phyloP scores from a whole-genome alignment of 2,329 filamentous ascomycete genomes.

The Aspergillus neotritici region DNA sequence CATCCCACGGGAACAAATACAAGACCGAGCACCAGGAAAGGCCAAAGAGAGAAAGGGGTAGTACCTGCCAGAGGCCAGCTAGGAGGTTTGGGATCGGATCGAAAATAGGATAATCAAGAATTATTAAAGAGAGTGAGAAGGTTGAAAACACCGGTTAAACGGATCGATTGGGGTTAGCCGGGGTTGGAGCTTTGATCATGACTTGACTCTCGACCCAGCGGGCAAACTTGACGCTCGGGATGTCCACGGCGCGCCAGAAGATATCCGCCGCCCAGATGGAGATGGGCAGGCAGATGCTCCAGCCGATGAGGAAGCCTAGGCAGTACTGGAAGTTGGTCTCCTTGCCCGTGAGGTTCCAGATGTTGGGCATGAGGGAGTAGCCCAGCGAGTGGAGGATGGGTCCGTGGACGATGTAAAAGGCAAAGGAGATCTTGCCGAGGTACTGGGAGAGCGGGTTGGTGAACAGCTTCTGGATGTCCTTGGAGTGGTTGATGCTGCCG shows the following conservation, averaged over 20 bases:
- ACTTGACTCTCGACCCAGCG: constrained; percentile 43
- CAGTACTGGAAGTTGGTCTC: constrained; percentile 36
- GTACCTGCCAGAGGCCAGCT: constrained; percentile 2
- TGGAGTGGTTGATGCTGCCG: constrained; percentile 38
- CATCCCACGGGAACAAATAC: too few species aligned
- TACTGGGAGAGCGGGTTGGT: constrained; percentile 40
- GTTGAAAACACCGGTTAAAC: too few species aligned
- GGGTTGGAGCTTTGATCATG: constrained; percentile 16
- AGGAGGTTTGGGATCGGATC: constrained; percentile 3
- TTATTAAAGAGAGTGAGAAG: too few species aligned
- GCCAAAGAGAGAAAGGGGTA: too few species aligned
- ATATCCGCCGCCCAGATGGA: constrained; percentile 54
- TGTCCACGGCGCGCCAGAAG: constrained; percentile 55
- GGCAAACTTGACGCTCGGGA: constrained; percentile 46
- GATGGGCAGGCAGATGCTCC: constrained; percentile 34
- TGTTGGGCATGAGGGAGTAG: constrained; percentile 40
- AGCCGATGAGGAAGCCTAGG: constrained; percentile 36
- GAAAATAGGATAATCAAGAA: too few species aligned
- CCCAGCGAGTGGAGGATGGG: constrained; percentile 41
- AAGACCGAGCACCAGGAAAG: too few species aligned
- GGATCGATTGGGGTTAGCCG: constrained; percentile 2
- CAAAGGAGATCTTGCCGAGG: constrained; percentile 44
- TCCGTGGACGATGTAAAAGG: constrained; percentile 45
- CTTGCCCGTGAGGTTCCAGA: constrained; percentile 37
- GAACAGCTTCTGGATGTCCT: constrained; percentile 39